Base-by-base conservation (phyloP, 208 protist genomes). In the Crithidia acanthocephali region DNA sequence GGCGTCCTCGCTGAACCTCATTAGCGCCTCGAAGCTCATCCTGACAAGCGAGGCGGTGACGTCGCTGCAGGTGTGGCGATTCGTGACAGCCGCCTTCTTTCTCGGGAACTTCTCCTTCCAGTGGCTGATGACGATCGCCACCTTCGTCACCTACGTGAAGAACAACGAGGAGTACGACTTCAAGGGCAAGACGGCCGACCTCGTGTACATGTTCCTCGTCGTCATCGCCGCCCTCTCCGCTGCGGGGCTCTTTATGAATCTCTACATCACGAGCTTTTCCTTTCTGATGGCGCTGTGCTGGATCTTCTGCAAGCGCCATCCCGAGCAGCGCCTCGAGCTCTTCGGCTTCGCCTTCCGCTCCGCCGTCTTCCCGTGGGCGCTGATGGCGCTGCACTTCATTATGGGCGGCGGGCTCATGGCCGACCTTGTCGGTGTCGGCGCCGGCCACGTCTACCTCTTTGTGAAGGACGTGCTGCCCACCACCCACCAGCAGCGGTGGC, bases 261-360 rank as follows among this genome's bases (percentile, higher is more conserved):
- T 93, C 9, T 76, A 79, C 30, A 58, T 91, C 37, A 86, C 82
- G 7, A 90, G 86, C 61, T 87, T 83, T 66, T 76, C 83, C 23
- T 58, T 96, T 32, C 61, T 85, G 20, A 90, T 95, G 81, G 67
- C 86, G 5, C 79, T 97, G 22, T 93, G 88, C 70, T 97, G 93
- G 91, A 79, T 95, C n/a, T 94, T 91, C 61, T 97, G 90, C 82
- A 94, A 93, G 74, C 88, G 93, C 23, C 81, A 95, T 69, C 83
- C 87, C 0, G 78, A 84, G 52, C 47, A 83, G 45, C 67, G 67
- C 23, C 76, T 95, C 37, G 79, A 72, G 3, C 69, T 97, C 25
- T 95, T 92, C 61, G 81, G 81, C 30, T 97, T 97, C 56, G 78
- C 85, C 15, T 97, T 95, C 65, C 69, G 75, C 37, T 84, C 93